Evolutionary conservation across 176 grass and related monocot genomes (phyloP).

Genomic region (Rhipidocladum racemiflorum): DNA sequence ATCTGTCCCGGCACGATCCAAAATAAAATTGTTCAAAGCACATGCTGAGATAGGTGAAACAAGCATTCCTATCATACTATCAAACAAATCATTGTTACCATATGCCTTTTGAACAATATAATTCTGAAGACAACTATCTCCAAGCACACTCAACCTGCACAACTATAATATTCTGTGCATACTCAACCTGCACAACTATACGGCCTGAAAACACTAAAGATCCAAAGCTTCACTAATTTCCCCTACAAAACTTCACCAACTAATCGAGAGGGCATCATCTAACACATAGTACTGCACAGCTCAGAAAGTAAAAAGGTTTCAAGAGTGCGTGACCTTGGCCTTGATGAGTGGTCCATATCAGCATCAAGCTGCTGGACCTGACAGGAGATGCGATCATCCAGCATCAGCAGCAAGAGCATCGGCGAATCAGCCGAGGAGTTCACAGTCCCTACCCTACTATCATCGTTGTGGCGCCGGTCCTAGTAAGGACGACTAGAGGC

Average conservation of each 20-base stretch:
- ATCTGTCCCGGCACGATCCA: too few relatives aligned
- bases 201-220: not conserved
- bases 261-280: not conserved
- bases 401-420: constrained; percentile 69
- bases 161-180: too few relatives aligned
- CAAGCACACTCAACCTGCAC: too few relatives aligned
- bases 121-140: too few relatives aligned
- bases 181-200: not conserved
- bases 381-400: constrained; percentile 77
- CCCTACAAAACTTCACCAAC: not conserved
- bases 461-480: constrained; percentile 59
- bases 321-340: too few relatives aligned
- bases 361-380: constrained; percentile 86
- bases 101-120: too few relatives aligned
- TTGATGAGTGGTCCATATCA: constrained; percentile 97
- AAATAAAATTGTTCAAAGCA: too few relatives aligned
- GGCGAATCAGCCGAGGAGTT: constrained; percentile 81
- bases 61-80: too few relatives aligned
- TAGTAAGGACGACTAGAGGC: too few relatives aligned
- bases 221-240: not conserved
- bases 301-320: too few relatives aligned
- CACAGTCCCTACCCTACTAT: constrained; percentile 43
- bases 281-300: not conserved
- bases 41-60: too few relatives aligned
- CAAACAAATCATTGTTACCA: too few relatives aligned